Evolutionary conservation across 805 yeast species (phyloP).

Genomic region (Trichomonascus vanleenenianus): DNA sequence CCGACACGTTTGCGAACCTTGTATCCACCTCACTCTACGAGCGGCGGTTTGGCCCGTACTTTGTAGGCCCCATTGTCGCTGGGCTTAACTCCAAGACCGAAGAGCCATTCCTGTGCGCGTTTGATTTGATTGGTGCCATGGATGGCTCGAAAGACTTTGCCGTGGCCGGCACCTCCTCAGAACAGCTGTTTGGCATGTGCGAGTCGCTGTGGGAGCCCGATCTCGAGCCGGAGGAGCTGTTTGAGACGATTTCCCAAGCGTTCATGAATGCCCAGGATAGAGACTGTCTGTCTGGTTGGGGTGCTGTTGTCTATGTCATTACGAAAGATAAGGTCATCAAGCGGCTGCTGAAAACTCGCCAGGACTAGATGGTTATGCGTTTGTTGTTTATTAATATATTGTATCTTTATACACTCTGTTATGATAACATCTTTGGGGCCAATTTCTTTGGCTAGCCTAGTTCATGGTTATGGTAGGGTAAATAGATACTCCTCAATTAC

Average conservation of each 20-base stretch:
- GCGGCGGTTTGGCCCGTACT: constrained; percentile 87
- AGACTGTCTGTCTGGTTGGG: constrained; percentile 98
- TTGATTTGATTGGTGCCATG: constrained; percentile 94
- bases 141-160: constrained; percentile 92
- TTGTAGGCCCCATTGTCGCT: constrained; percentile 94
- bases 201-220: constrained; percentile 92
- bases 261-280: constrained; percentile 91
- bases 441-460: no score
- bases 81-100: constrained; percentile 79
- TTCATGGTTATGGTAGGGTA: no score
- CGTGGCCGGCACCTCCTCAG: constrained; percentile 94
- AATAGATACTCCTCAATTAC: no score
- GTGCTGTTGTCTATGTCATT: constrained; percentile 87
- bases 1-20: constrained; percentile 85
- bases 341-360: constrained; percentile 86
- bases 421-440: background rate
- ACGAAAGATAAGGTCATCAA: constrained; percentile 87
- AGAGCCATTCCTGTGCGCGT: constrained; percentile 89
- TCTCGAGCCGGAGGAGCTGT: constrained; percentile 88
- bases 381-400: background rate
- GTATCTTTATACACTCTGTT: background rate
- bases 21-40: constrained; percentile 87
- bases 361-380: constrained; percentile 58
- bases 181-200: constrained; percentile 97
- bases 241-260: constrained; percentile 93